Evolutionary conservation across 139 green algal species (phyloP).

Genomic region (Picochlorum sp.): DNA sequence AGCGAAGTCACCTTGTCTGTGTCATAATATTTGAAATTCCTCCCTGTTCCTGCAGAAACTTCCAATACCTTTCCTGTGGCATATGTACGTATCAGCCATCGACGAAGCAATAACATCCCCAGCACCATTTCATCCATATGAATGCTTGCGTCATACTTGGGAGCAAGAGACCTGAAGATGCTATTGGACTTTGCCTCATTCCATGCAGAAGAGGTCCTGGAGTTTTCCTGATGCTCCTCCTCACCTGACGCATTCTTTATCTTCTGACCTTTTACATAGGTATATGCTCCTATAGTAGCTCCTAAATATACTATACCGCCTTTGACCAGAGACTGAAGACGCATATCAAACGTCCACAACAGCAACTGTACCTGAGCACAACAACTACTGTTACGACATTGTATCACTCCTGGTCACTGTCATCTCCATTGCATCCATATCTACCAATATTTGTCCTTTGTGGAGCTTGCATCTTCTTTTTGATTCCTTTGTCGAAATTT

Average conservation of each 20-base stretch:
- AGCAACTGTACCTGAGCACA: too few species aligned
- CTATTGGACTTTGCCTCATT: not conserved
- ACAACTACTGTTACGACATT: too few species aligned
- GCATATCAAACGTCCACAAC: too few species aligned
- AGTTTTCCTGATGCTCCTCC: too few species aligned
- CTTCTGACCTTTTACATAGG: not conserved
- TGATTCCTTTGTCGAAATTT: too few species aligned
- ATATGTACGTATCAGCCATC: slow-evolving; percentile 31
- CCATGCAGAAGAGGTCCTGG: not conserved
- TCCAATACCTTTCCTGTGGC: slow-evolving; percentile 60
- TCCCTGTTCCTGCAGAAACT: slow-evolving; percentile 59
- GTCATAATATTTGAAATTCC: slow-evolving; percentile 62
- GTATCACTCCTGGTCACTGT: too few species aligned
- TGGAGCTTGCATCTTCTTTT: too few species aligned
- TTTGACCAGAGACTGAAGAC: too few species aligned
- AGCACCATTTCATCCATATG: slow-evolving; percentile 47
- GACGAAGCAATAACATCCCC: slow-evolving; percentile 44
- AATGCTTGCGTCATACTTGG: slow-evolving; percentile 43
- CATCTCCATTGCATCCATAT: too few species aligned
- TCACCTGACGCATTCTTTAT: too few species aligned
- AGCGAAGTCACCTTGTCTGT: slow-evolving; percentile 14
- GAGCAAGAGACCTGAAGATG: slow-evolving; percentile 39
- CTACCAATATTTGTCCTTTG: too few species aligned
- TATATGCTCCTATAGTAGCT: not conserved
- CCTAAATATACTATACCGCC: too few species aligned